These are phyloP conservation scores for Emmonsiellopsis sp. DNA, from an alignment of 2,329 filamentous ascomycete species.

Conservation along the genomic window DNA sequence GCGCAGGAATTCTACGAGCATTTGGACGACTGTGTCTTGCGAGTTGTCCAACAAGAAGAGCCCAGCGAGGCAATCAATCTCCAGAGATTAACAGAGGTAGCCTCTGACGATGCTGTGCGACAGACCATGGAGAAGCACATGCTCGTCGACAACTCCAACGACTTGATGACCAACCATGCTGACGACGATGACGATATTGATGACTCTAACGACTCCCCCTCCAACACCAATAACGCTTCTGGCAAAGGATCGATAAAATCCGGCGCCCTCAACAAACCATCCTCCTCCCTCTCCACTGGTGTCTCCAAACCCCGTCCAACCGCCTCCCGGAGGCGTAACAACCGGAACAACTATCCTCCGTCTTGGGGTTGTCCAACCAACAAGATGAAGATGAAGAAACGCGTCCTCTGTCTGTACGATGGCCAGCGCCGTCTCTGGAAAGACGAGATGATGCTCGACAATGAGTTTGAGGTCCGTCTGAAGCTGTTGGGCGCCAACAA, in stretches of 20 bases:
- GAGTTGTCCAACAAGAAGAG: slow-evolving; percentile 53
- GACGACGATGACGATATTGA: slow-evolving; percentile 32
- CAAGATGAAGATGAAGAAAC: slow-evolving; percentile 98
- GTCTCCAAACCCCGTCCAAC: slow-evolving; percentile 61
- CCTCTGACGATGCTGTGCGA: slow-evolving; percentile 48
- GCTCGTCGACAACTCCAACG: slow-evolving; percentile 40
- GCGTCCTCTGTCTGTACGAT: slow-evolving; percentile 86
- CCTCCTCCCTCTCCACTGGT: slow-evolving; percentile 59
- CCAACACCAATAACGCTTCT: slow-evolving; percentile 40
- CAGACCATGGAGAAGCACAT: slow-evolving; percentile 51
- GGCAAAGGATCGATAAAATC: slow-evolving; percentile 18
- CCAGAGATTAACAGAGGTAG: slow-evolving; percentile 48
- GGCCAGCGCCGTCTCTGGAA: slow-evolving; percentile 82
- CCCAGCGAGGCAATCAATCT: slow-evolving; percentile 51
- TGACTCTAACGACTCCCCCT: slow-evolving; percentile 1
- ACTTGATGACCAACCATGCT: slow-evolving; percentile 45
- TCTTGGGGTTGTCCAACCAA: slow-evolving; percentile 88
- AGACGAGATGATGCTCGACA: slow-evolving; percentile 98
- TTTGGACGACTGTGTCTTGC: slow-evolving; percentile 62
- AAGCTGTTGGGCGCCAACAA: slow-evolving; percentile 70
- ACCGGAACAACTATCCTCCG: slow-evolving; percentile 83
- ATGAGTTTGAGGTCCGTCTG: slow-evolving; percentile 86
- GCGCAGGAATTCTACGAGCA: slow-evolving; percentile 98
- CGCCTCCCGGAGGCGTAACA: slow-evolving; percentile 64
- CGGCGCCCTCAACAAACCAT: slow-evolving; percentile 35